Base-by-base conservation (phyloP, 2,329 filamentous ascomycete genomes). In the Claviceps sp. region DNA sequence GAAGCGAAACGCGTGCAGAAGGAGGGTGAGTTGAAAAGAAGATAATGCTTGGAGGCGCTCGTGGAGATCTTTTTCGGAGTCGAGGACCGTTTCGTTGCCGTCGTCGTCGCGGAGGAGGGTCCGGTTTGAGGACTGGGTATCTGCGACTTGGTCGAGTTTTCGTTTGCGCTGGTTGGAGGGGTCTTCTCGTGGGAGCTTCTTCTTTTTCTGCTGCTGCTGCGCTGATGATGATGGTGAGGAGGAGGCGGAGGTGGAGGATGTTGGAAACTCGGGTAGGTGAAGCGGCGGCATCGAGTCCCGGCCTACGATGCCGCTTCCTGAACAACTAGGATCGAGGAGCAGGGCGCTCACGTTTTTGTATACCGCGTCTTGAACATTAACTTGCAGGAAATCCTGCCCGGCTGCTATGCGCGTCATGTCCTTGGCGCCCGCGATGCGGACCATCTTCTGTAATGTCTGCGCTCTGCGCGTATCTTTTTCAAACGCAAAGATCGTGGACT, bases 251-350 rank as follows among this genome's bases (percentile, higher is more conserved):
- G 26, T 11, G 3, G 30, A 30, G 3, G 7, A 8, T 8, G 26
- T 2, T 30, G 26, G 2, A 8, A 30, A 56, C 38, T 69, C 63
- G 2, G 74, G 75, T 30, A 95, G 72, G 55, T 83, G 74, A 42
- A 93, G 66, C 56, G 78, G 69, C 4, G 88, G 82, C 64, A 84
- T 79, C 46, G 89, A 87, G 59, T 96, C 89, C 20, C 93, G 79
- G 2, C 90, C 88, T 24, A 96, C 81, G 52, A 98, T 98, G 1
- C 93, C 93, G 63, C 89, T 96, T 0, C 93, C 93, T 1, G 90
- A 96, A 65, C 93, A 98, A 64, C 89, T 95, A 0, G 93, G 93
- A 63, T 98, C 93, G 2, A 98, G 76, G 0, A 98, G 74, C 42
- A 98, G 72, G 7, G 85, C 85, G 0, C 82, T 80, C n/a, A 96